phyloP scores from a whole-genome alignment of 2,329 filamentous ascomycete species.

The Diaporthe vexans region DNA sequence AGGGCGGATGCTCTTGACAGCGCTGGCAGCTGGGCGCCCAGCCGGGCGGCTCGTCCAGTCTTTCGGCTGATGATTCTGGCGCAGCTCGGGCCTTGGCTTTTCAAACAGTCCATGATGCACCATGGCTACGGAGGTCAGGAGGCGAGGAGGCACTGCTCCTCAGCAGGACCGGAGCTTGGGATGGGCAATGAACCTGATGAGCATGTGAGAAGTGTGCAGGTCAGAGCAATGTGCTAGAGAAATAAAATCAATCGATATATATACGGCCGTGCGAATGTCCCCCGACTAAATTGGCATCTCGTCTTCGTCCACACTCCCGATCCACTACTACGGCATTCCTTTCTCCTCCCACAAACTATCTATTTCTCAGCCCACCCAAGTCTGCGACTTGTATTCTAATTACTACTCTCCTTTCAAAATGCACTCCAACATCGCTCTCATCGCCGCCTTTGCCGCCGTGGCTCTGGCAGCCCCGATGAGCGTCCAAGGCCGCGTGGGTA shows the following conservation, averaged over 20 bases:
- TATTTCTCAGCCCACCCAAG: neutral
- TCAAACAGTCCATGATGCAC: slow-evolving; percentile 13
- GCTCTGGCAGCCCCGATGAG: slow-evolving; percentile 9
- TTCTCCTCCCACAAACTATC: too few relatives aligned
- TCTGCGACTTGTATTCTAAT: neutral
- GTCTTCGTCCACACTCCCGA: neutral
- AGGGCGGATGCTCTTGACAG: neutral
- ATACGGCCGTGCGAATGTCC: neutral
- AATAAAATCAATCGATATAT: neutral
- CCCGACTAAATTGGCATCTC: neutral
- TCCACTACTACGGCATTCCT: too few relatives aligned
- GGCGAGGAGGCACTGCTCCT: neutral
- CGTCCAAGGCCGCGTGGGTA: neutral
- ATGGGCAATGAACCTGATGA: neutral
- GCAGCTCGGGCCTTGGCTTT: slow-evolving; percentile 21
- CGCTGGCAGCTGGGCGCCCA: neutral
- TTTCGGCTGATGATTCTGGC: slow-evolving; percentile 1
- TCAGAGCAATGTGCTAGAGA: neutral
- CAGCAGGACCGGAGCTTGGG: neutral
- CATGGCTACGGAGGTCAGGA: slow-evolving; percentile 9
- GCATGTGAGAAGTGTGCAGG: neutral
- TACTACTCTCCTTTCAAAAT: neutral
- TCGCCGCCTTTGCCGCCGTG: slow-evolving; percentile 2
- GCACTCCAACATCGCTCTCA: slow-evolving; percentile 13
- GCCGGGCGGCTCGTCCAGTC: neutral